A percentile compares a stretch with the other conserved stretches of the same genome.
phyloP scores from a whole-genome alignment of 805 yeast genomes.

The Wickerhamomyces tratensis region DNA sequence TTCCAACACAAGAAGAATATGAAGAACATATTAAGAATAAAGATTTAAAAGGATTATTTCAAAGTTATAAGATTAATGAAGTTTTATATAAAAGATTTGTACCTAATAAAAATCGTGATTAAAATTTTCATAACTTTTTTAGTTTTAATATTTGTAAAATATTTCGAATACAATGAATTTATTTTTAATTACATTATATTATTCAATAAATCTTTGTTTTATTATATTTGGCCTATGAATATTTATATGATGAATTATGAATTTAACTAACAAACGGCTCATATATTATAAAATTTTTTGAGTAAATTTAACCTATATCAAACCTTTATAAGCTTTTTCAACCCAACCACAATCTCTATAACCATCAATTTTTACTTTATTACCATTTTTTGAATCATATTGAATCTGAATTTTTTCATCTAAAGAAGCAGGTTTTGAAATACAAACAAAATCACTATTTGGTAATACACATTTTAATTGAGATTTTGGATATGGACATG shows the following conservation, averaged over 20 bases:
- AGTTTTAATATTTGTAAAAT: background rate
- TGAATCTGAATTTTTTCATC: constrained; percentile 25
- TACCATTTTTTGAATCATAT: constrained; percentile 37
- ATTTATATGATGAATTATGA: too few species aligned
- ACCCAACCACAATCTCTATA: constrained; percentile 86
- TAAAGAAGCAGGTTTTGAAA: constrained; percentile 63
- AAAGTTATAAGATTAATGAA: constrained; percentile 47
- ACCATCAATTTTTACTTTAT: constrained; percentile 35
- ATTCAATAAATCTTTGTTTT: too few species aligned
- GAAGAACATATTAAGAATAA: constrained; percentile 12
- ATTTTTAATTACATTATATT: too few species aligned
- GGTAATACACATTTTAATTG: constrained; percentile 79
- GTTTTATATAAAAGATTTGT: constrained; percentile 74
- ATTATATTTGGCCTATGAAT: too few species aligned
- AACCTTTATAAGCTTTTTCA: constrained; percentile 55
- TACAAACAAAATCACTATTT: constrained; percentile 62
- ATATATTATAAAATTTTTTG: too few species aligned
- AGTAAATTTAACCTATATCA: constrained; percentile 24
- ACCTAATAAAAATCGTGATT: constrained; percentile 78
- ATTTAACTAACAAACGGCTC: too few species aligned
- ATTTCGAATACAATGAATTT: too few species aligned
- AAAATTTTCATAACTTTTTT: background rate
- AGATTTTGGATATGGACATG: constrained; percentile 83
- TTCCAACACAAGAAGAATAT: constrained; percentile 31
- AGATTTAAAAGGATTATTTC: constrained; percentile 26